Percentiles rank a stretch among this genome's conserved stretches.
These are phyloP conservation scores for Aspergillus nidulans DNA, from an alignment of 495 filamentous ascomycete genomes.

Conservation along the genomic window DNA sequence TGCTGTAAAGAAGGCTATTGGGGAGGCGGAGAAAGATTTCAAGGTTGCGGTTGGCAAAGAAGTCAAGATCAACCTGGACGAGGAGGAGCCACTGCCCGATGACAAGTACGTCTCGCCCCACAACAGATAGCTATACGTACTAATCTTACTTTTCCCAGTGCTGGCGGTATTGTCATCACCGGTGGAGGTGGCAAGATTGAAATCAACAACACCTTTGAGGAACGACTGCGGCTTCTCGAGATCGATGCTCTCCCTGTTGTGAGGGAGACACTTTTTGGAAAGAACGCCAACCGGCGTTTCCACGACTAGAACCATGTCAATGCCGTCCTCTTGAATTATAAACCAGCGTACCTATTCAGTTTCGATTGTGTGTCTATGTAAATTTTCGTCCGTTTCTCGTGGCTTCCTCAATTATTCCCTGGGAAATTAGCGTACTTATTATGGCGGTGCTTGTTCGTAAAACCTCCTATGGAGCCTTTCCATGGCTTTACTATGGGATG, in stretches of 20 bases:
- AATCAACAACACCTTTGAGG: slow-evolving; percentile 97
- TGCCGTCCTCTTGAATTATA: slow-evolving; percentile 14
- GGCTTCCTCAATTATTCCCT: slow-evolving; percentile 5
- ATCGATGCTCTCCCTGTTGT: slow-evolving; percentile 80
- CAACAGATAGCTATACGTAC: not conserved
- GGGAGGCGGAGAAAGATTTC: slow-evolving; percentile 71
- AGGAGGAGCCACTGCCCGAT: slow-evolving; percentile 73
- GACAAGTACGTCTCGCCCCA: slow-evolving; percentile 64
- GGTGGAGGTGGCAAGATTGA: slow-evolving; percentile 90
- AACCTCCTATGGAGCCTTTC: not conserved
- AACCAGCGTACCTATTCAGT: not conserved
- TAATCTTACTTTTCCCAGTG: slow-evolving; percentile 42
- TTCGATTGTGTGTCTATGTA: slow-evolving; percentile 21
- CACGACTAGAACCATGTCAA: slow-evolving; percentile 59
- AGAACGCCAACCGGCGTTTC: slow-evolving; percentile 91
- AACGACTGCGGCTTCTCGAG: slow-evolving; percentile 79
- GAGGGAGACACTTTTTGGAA: slow-evolving; percentile 79
- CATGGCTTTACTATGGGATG: not conserved
- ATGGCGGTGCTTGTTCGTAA: slow-evolving; percentile 5
- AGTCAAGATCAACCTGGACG: slow-evolving; percentile 66
- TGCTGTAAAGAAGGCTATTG: slow-evolving; percentile 67
- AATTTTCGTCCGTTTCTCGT: slow-evolving; percentile 1
- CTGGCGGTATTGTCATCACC: slow-evolving; percentile 77
- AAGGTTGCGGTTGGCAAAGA: slow-evolving; percentile 65
- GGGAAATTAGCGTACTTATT: slow-evolving; percentile 20